Conservation (phyloP, 306 rosid genomes). For the Albizia julibrissin region DNA sequence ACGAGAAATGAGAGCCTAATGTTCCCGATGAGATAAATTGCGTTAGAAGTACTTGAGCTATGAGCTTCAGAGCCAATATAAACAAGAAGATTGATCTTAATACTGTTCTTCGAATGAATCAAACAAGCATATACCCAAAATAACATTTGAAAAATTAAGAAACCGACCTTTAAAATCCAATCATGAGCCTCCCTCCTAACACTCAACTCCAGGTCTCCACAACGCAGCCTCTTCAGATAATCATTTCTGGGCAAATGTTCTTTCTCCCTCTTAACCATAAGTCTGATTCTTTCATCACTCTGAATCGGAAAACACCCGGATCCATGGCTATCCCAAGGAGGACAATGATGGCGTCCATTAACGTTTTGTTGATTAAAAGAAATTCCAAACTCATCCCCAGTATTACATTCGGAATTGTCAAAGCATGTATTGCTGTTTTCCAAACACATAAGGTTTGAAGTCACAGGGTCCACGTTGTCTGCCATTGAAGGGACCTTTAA, state of each 20-base stretch:
- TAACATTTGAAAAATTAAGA: conserved; percentile 25
- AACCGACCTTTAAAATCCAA: conserved; percentile 94
- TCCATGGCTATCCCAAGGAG: conserved; percentile 40
- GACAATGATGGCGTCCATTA: conserved; percentile 26
- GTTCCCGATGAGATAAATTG: conserved; percentile 16
- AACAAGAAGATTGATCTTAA: neutral
- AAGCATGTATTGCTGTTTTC: conserved; percentile 57
- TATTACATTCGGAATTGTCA: conserved; percentile 46
- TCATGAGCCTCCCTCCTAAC: conserved; percentile 75
- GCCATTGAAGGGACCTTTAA: conserved; percentile 58
- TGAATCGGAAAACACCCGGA: conserved; percentile 51
- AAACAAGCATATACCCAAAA: conserved; percentile 26
- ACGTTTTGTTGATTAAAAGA: conserved; percentile 41
- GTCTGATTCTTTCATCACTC: conserved; percentile 57
- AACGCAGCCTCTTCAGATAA: conserved; percentile 70
- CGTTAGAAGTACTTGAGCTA: conserved; percentile 16
- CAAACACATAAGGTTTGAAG: conserved; percentile 57
- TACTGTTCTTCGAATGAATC: conserved; percentile 29
- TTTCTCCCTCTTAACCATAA: conserved; percentile 68
- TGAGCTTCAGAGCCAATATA: conserved; percentile 8
- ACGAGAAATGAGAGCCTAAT: conserved; percentile 2
- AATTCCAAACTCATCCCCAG: conserved; percentile 40
- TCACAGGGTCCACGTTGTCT: conserved; percentile 50
- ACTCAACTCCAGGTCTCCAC: conserved; percentile 74
- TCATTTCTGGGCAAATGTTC: conserved; percentile 74